Conservation (phyloP, 2,329 filamentous ascomycete genomes). For the Fusarium cicatricum region DNA sequence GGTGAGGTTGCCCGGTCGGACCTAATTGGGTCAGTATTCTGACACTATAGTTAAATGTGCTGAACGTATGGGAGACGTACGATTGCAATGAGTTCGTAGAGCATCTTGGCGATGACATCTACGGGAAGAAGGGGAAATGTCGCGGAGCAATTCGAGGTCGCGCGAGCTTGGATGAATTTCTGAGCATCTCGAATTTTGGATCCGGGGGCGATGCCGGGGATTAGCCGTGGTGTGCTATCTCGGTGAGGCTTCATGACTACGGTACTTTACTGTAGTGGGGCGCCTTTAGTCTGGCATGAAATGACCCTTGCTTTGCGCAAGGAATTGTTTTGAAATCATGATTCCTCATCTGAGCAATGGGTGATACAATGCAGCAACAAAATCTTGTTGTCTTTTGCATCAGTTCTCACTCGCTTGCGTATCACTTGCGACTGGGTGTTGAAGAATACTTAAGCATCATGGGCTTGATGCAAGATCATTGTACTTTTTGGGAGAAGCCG, state of each 20-base stretch:
- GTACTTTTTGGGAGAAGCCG: background rate
- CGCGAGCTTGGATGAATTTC: constrained; percentile 36
- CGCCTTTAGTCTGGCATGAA: background rate
- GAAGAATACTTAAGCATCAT: no score
- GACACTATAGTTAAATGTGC: constrained; percentile 18
- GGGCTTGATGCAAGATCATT: no score
- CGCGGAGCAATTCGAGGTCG: constrained; percentile 24
- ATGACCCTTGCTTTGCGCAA: no score
- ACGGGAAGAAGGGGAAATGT: constrained; percentile 25
- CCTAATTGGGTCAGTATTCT: constrained; percentile 59
- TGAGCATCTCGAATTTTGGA: constrained; percentile 41
- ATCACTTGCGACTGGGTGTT: no score
- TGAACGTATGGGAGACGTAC: constrained; percentile 56
- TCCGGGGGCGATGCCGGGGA: constrained; percentile 35
- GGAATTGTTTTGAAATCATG: no score
- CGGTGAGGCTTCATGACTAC: constrained; percentile 22
- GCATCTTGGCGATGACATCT: constrained; percentile 67
- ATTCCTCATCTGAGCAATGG: no score
- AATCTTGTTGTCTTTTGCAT: background rate
- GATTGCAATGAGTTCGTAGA: constrained; percentile 97
- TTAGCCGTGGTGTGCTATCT: constrained; percentile 42
- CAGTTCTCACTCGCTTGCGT: no score
- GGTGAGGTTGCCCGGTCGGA: constrained; percentile 86
- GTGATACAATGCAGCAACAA: no score
- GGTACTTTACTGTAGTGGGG: no score